These are phyloP conservation scores for Nymphaea colorata DNA, from an alignment of 164 flowering plant genomes.

Conservation along the genomic window DNA sequence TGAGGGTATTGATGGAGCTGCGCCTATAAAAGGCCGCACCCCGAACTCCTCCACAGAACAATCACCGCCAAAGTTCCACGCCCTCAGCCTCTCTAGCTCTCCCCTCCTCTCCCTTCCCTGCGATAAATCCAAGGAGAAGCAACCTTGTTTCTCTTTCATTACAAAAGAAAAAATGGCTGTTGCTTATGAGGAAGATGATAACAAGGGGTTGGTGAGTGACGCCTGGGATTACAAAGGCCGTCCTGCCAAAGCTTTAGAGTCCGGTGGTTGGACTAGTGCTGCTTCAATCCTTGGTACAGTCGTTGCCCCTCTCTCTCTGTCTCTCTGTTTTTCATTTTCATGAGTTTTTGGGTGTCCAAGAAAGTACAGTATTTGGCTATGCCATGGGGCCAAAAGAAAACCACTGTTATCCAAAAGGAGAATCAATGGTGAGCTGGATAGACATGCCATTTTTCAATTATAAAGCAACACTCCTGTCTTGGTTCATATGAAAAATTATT, in stretches of 20 bases:
- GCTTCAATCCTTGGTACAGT: conserved; percentile 86
- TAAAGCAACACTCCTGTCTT: no score
- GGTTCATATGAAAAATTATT: no score
- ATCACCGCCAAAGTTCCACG: no score
- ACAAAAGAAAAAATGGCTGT: not conserved
- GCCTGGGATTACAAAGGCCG: conserved; percentile 86
- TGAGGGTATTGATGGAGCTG: no score
- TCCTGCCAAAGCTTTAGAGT: conserved; percentile 39
- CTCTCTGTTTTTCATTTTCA: not conserved
- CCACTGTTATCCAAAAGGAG: not conserved
- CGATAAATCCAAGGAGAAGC: no score
- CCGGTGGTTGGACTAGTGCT: conserved; percentile 86
- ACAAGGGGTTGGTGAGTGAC: conserved; percentile 16
- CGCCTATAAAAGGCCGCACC: no score
- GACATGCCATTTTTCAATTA: not conserved
- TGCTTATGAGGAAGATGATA: not conserved
- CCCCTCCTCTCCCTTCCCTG: no score
- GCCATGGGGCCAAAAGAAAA: not conserved
- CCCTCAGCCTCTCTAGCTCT: no score
- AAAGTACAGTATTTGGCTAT: not conserved
- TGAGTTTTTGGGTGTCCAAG: not conserved
- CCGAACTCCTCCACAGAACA: no score
- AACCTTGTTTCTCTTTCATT: not conserved
- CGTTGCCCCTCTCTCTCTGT: not conserved
- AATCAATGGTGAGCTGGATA: not conserved